A percentile compares a stretch with the other conserved stretches of the same genome.
phyloP scores from a whole-genome alignment of 805 yeast species.

The Yamadazyma sp. region DNA sequence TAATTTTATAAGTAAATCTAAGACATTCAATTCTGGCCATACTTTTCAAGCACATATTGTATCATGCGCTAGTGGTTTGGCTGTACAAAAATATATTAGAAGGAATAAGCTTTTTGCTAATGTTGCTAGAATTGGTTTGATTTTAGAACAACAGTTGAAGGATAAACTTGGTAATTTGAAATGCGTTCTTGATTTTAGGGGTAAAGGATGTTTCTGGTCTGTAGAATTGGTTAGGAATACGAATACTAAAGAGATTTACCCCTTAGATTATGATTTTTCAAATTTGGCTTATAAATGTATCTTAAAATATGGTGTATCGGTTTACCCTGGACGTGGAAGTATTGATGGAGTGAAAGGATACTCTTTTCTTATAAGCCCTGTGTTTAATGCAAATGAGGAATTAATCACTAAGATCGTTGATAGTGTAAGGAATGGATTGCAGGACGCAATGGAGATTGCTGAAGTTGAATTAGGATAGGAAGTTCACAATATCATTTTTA shows the following conservation, averaged over 20 bases:
- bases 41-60: too few relatives aligned
- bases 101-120: too few relatives aligned
- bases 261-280: constrained; percentile 2
- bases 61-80: too few relatives aligned
- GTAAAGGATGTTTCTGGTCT: constrained; percentile 56
- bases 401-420: constrained; percentile 20
- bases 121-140: too few relatives aligned
- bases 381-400: constrained; percentile 26
- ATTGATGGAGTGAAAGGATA: constrained; percentile 31
- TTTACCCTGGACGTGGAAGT: constrained; percentile 45
- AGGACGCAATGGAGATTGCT: background rate
- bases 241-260: constrained; percentile 9
- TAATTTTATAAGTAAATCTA: too few relatives aligned
- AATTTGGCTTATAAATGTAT: constrained; percentile 14
- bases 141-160: too few relatives aligned
- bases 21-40: too few relatives aligned
- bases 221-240: constrained; percentile 45
- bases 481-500: too few relatives aligned
- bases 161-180: constrained; percentile 9
- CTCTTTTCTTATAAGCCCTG: constrained; percentile 43
- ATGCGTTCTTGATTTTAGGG: constrained; percentile 54
- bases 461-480: background rate
- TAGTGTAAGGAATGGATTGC: background rate
- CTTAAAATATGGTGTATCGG: constrained; percentile 42
- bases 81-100: too few relatives aligned